Base-by-base conservation (phyloP, 208 protist genomes). In the Trypanosoma lewisi region DNA sequence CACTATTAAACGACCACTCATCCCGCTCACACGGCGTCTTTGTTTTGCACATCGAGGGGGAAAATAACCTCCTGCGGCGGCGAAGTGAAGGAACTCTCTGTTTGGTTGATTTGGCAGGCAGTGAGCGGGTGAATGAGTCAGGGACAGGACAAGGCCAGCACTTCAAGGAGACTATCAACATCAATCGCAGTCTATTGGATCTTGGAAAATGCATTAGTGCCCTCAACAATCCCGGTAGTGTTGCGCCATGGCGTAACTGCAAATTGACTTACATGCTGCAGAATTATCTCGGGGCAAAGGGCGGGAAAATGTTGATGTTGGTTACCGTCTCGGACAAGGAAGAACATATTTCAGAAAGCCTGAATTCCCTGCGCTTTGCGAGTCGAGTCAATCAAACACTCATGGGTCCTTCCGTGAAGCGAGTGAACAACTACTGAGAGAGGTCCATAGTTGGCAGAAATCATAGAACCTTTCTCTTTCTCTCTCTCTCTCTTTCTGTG, bases 41-140 rank as follows among this genome's bases (percentile, higher is more conserved):
- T 67, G 87, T 85, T 0, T 41, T 97, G 30, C 56, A 68, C 49
- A 93, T 96, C 49, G 63, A 71, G 3, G 89, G 92, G 41, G 65
- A 68, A 0, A 95, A 96, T 60, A 47, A 33, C 0, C 73, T 59
- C 1, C 73, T 95, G 42, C 74, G 82, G 2, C 89, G 95, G 63
- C 80, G 79, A 11, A 96, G 84, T 62, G 73, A 83, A 6, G 87
- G 87, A 5, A 74, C 78, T 25, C 70, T 96, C 30, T 95, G 87
- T 69, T 76, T 98, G 19, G 79, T 98, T 12, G 96, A 98, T 75
- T 78, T 98, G 34, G 96, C 96, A 5, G 96, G 96, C 42, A 97
- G 91, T 56, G 96, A 98, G 73, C 73, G 96, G 25, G 78, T 96
- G 41, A 87, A 83, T 44, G 91, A 96, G 19, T 96, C 90, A 11